These are phyloP conservation scores for Verruconis gallopava DNA, from an alignment of 2,329 filamentous ascomycete species.

Conservation along the genomic window DNA sequence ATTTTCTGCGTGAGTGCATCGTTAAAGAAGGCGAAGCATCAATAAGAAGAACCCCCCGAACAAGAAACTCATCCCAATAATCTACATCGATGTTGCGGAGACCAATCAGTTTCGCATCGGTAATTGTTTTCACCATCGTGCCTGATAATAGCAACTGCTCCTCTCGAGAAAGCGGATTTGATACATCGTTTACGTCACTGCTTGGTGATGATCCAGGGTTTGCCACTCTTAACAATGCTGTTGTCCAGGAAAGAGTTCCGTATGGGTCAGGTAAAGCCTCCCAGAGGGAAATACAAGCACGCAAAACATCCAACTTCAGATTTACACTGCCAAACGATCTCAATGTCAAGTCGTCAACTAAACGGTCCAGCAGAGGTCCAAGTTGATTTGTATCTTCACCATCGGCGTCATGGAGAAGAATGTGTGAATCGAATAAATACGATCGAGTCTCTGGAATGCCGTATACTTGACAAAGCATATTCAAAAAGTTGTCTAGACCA, in stretches of 20 bases:
- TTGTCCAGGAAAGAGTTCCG: constrained; percentile 78
- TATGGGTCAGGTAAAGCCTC: constrained; percentile 87
- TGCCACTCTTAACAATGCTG: constrained; percentile 68
- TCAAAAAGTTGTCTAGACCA: constrained; percentile 29
- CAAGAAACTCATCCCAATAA: constrained; percentile 94
- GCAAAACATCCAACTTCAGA: constrained; percentile 75
- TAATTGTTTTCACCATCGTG: constrained; percentile 74
- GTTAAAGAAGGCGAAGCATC: constrained; percentile 48
- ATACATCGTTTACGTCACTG: constrained; percentile 52
- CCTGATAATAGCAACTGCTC: constrained; percentile 76
- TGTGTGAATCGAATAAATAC: not conserved
- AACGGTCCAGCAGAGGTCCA: constrained; percentile 30
- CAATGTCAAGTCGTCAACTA: constrained; percentile 41
- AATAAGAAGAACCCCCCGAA: constrained; percentile 63
- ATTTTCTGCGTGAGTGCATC: constrained; percentile 38
- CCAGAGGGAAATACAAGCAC: constrained; percentile 84
- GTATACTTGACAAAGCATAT: constrained; percentile 28
- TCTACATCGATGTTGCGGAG: constrained; percentile 58
- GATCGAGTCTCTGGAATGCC: constrained; percentile 25
- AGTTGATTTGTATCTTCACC: constrained; percentile 22
- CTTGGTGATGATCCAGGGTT: constrained; percentile 67
- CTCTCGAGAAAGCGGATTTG: constrained; percentile 59
- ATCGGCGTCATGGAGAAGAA: constrained; percentile 26
- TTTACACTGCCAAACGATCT: constrained; percentile 59
- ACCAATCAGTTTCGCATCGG: constrained; percentile 63